A percentile compares a stretch with the other conserved stretches of the same genome.
These are phyloP conservation scores for Aspergillus quadricinctus DNA, from an alignment of 2,329 filamentous ascomycete species.

Conservation along the genomic window DNA sequence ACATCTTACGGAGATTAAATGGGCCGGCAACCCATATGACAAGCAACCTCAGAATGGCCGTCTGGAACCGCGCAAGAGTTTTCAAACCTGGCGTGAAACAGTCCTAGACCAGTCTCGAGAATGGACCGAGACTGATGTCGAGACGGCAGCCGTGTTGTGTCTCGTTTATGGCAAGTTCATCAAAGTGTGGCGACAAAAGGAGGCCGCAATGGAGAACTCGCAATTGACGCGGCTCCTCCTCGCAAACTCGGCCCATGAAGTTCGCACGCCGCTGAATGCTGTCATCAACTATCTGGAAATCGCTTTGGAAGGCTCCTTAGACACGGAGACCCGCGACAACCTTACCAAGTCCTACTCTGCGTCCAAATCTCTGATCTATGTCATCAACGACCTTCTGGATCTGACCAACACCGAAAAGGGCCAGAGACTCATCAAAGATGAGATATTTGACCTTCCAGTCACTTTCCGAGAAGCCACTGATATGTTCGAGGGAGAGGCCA, in stretches of 20 bases:
- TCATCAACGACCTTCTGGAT: constrained; percentile 88
- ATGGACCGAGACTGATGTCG: constrained; percentile 84
- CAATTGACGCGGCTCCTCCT: constrained; percentile 73
- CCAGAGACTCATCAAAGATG: constrained; percentile 71
- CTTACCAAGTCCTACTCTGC: constrained; percentile 80
- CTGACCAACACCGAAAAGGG: constrained; percentile 85
- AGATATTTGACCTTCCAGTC: constrained; percentile 66
- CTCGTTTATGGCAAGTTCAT: constrained; percentile 88
- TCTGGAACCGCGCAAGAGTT: constrained; percentile 75
- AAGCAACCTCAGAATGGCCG: constrained; percentile 69
- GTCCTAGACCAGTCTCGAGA: constrained; percentile 78
- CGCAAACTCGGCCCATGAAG: constrained; percentile 87
- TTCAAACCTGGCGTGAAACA: constrained; percentile 75
- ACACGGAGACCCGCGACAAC: constrained; percentile 80
- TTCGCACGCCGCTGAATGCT: constrained; percentile 83
- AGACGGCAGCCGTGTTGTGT: constrained; percentile 82
- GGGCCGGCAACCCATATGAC: constrained; percentile 56
- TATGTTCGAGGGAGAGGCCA: constrained; percentile 68
- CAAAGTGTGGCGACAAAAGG: constrained; percentile 88
- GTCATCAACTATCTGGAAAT: constrained; percentile 96
- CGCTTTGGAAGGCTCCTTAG: constrained; percentile 73
- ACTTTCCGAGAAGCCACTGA: constrained; percentile 73
- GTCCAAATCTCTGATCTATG: constrained; percentile 87
- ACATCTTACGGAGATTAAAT: constrained; percentile 77
- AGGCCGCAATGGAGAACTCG: constrained; percentile 75